Evolutionary conservation across 1,139 yeast species (phyloP).

Genomic region (Protomyces macrosporus): DNA sequence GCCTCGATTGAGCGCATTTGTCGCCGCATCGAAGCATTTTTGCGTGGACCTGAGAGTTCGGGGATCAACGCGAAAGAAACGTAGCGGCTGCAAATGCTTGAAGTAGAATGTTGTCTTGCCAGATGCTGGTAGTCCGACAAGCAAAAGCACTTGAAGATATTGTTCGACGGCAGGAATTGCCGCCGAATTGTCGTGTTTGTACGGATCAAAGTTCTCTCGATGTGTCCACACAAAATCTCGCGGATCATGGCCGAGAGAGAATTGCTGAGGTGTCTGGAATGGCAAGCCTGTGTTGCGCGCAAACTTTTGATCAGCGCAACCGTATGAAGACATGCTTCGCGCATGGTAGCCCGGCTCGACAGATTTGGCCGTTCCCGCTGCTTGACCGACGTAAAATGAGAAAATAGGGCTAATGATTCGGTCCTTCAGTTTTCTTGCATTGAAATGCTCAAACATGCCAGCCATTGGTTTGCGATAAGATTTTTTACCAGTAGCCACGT

Average conservation of each 20-base stretch:
- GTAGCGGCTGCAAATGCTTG: constrained; percentile 10
- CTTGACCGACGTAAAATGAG: constrained; percentile 74
- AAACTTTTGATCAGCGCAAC: constrained; percentile 55
- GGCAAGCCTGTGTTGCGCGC: constrained; percentile 53
- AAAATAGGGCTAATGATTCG: no score
- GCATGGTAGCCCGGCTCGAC: constrained; percentile 50
- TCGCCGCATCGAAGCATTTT: constrained; percentile 16
- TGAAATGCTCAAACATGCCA: constrained; percentile 64
- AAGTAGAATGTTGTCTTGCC: constrained; percentile 23
- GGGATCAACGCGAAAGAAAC: constrained; percentile 23
- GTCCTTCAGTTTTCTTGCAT: no score
- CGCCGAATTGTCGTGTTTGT: background rate
- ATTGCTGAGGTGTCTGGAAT: constrained; percentile 69
- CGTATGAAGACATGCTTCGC: background rate
- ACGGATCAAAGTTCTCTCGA: constrained; percentile 19
- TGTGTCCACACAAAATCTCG: background rate
- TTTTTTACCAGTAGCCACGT: constrained; percentile 46
- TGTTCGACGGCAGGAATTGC: background rate
- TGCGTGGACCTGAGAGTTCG: constrained; percentile 25
- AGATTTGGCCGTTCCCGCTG: constrained; percentile 56
- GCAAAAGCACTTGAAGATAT: constrained; percentile 17
- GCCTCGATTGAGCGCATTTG: constrained; percentile 7
- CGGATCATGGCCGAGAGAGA: constrained; percentile 33
- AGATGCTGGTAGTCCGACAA: constrained; percentile 26
- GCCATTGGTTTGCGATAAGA: constrained; percentile 64